Evolutionary conservation across 2,329 filamentous ascomycete species (phyloP).

Genomic region (Sporothrix schenckii): DNA sequence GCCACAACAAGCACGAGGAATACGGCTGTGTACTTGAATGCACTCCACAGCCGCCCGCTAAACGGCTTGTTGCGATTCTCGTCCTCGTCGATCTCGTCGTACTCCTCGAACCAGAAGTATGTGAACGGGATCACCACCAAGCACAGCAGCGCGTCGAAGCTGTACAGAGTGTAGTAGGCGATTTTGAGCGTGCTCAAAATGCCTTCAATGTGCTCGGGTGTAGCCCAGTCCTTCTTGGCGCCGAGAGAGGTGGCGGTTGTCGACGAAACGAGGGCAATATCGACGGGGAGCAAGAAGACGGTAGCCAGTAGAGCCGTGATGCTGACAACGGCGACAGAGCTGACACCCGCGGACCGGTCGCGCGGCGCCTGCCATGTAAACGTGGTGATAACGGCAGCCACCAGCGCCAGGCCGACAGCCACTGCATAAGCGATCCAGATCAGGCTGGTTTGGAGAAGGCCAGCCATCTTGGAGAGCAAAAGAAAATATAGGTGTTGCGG

Average conservation of each 20-base stretch:
- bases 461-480: constrained; percentile 37
- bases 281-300: constrained; percentile 87
- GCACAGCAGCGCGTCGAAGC: constrained; percentile 85
- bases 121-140: constrained; percentile 89
- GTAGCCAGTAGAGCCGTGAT: constrained; percentile 87
- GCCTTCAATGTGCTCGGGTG: constrained; percentile 72
- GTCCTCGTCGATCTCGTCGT: constrained; percentile 82
- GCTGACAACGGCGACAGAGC: constrained; percentile 81
- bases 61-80: constrained; percentile 68
- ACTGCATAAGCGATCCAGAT: constrained; percentile 95
- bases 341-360: constrained; percentile 82
- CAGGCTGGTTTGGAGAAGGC: constrained; percentile 79
- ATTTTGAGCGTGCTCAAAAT: constrained; percentile 81
- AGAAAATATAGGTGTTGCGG: constrained; percentile 4
- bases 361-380: constrained; percentile 89
- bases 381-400: constrained; percentile 80
- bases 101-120: constrained; percentile 98
- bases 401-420: constrained; percentile 74
- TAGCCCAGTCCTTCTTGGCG: constrained; percentile 92
- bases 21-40: constrained; percentile 84
- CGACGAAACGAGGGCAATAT: constrained; percentile 90
- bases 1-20: constrained; percentile 80
- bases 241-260: constrained; percentile 77
- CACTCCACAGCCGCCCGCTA: constrained; percentile 73
- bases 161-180: constrained; percentile 92